Conservation (phyloP, 2,329 filamentous ascomycete genomes). For the Aspergillus sergii region DNA sequence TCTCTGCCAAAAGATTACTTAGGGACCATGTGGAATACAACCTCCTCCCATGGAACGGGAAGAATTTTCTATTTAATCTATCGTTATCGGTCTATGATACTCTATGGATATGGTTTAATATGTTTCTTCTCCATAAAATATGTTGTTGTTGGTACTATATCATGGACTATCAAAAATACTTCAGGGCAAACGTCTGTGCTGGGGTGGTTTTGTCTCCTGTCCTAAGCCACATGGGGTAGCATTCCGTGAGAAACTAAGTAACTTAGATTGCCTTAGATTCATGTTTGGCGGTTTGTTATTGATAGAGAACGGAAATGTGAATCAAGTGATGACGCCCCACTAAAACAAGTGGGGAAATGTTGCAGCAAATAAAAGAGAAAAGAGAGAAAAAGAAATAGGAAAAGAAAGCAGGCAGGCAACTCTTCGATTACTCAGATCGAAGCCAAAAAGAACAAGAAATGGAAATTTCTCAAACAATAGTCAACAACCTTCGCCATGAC, state of each 20-base stretch:
- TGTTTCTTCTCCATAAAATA: neutral
- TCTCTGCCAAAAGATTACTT: neutral
- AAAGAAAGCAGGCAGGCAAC: neutral
- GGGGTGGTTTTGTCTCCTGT: neutral
- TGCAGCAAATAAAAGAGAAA: neutral
- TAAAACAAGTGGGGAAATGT: neutral
- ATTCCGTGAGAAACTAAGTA: neutral
- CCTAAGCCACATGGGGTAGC: neutral
- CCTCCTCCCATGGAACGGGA: neutral
- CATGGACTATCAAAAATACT: neutral
- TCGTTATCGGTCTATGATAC: neutral
- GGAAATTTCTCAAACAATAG: neutral
- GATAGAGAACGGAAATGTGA: constrained; percentile 2
- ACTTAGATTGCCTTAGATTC: constrained; percentile 2
- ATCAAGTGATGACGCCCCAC: neutral
- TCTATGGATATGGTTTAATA: neutral
- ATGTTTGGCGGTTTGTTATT: constrained; percentile 5
- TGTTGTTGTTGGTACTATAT: neutral
- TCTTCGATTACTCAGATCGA: neutral
- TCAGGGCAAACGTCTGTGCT: neutral
- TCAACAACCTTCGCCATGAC: neutral
- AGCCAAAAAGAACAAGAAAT: neutral
- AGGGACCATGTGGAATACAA: neutral
- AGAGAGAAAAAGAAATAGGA: neutral
- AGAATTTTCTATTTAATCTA: constrained; percentile 1